Evolutionary conservation across 495 filamentous ascomycete species (phyloP).

Genomic region (Penicillium pulvis): DNA sequence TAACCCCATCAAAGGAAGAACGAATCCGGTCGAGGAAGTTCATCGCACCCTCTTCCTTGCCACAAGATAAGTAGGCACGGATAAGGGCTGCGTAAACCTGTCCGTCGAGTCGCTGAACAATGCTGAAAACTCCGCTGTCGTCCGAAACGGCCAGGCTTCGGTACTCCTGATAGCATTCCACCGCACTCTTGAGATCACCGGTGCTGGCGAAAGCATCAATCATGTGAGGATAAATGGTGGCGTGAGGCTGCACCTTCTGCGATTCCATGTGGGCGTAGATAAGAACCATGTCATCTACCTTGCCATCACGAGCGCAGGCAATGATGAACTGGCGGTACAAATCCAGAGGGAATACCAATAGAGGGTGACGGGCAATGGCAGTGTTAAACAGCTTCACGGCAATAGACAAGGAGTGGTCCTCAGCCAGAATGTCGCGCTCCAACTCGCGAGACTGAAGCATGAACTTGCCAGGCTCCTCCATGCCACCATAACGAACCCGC

Average conservation of each 20-base stretch:
- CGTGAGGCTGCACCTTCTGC: constrained; percentile 67
- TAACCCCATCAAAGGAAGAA: constrained; percentile 57
- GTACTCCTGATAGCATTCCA: constrained; percentile 96
- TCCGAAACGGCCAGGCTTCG: constrained; percentile 77
- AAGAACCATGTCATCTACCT: constrained; percentile 82
- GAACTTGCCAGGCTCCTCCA: constrained; percentile 85
- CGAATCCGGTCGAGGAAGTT: constrained; percentile 82
- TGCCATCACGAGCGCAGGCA: constrained; percentile 78
- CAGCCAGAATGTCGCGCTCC: constrained; percentile 77
- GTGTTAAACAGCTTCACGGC: constrained; percentile 83
- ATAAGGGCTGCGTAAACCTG: constrained; percentile 86
- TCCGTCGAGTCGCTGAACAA: constrained; percentile 74
- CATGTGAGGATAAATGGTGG: constrained; percentile 85
- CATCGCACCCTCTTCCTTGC: constrained; percentile 72
- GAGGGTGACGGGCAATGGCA: constrained; percentile 56
- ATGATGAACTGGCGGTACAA: constrained; percentile 80
- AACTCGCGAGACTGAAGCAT: constrained; percentile 84
- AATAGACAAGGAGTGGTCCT: constrained; percentile 81
- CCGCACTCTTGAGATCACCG: constrained; percentile 82
- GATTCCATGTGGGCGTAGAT: constrained; percentile 89
- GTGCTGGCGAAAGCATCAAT: constrained; percentile 84
- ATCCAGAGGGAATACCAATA: constrained; percentile 64
- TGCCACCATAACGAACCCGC: constrained; percentile 75
- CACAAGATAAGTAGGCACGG: constrained; percentile 79
- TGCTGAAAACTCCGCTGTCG: constrained; percentile 70